Base-by-base conservation (phyloP, 2,329 filamentous ascomycete genomes). In the Xylariaceae sp. region DNA sequence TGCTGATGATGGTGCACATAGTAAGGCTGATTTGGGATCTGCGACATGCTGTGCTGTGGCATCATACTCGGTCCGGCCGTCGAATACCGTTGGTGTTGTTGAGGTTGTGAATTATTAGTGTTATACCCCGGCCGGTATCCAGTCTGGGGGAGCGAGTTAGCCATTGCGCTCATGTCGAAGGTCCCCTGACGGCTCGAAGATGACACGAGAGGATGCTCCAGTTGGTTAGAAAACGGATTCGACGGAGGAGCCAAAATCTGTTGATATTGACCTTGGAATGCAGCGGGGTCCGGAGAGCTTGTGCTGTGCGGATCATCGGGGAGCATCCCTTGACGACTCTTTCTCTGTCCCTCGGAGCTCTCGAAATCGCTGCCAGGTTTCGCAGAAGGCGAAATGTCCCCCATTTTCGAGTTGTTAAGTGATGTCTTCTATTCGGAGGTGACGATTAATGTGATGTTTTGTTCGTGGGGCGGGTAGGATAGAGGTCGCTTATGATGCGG, bases 131-230 rank as follows among this genome's bases (percentile, higher is more conserved):
- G 70, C 58, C 74, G 74, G 65, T 77, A 80, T 5, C 67, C 68
- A 23, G 70, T 61, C 39, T 75, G 73, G 0, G 80, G 80, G 35
- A 82, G 71, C 53, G 77, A 69, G 62, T 72, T 76, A 35, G 72
- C 71, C 73, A 83, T 75, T 13, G 71, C 63, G 17, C 66, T 70
- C 79, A 82, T 80, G 64, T 78, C 80, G 69, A 79, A 83, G 6
- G 74, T 70, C 3, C 73, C 71, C 37, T 68, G 64, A 47, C 72
- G 72, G 18, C 56, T 58, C 37, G 66, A 64, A 11, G 64, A 70
- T 63, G 73, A 74, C 30, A 64, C 53, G 53, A 72, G 68, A 52
- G 70, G 51, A 73, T 79, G 77, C 57, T 78, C 76, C 63, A 76
- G 72, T 57, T 80, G 78, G 35, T 71, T 68, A 15, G 73, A 70